Percentiles rank a stretch among this genome's conserved stretches.
These are phyloP conservation scores for Solanum aculeatissimum DNA, from an alignment of 305 asterid species.

Conservation along the genomic window DNA sequence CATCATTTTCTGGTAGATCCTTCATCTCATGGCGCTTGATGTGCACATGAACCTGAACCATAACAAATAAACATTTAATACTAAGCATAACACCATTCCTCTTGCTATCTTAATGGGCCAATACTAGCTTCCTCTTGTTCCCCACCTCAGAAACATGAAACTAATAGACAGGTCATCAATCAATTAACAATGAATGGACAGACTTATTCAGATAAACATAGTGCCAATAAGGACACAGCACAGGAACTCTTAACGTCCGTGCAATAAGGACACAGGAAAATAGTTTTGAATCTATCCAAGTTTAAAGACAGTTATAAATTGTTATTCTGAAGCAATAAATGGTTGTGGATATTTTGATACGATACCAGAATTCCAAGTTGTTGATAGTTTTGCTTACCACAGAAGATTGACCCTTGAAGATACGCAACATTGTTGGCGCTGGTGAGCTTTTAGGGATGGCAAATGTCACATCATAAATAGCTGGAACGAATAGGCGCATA, in stretches of 20 bases:
- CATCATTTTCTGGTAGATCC: conserved; percentile 78
- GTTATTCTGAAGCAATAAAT: not conserved
- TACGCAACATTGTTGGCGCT: conserved; percentile 82
- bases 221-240: not conserved
- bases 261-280: too few relatives aligned
- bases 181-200: not conserved
- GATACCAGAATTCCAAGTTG: not conserved
- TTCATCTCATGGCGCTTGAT: conserved; percentile 74
- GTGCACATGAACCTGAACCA: conserved; percentile 76
- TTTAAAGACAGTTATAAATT: not conserved
- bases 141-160: not conserved
- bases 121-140: not conserved
- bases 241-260: not conserved
- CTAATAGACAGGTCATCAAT: not conserved
- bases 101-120: not conserved
- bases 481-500: conserved; percentile 89
- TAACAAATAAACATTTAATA: not conserved
- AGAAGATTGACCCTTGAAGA: conserved; percentile 78
- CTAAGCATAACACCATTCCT: not conserved
- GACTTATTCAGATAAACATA: not conserved
- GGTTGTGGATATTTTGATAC: not conserved
- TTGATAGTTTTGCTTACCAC: conserved; percentile 43
- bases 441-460: conserved; percentile 68
- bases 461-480: conserved; percentile 83
- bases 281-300: not conserved